These are phyloP conservation scores for Hypocreales sp. DNA, from an alignment of 2,329 filamentous ascomycete species.

Conservation along the genomic window DNA sequence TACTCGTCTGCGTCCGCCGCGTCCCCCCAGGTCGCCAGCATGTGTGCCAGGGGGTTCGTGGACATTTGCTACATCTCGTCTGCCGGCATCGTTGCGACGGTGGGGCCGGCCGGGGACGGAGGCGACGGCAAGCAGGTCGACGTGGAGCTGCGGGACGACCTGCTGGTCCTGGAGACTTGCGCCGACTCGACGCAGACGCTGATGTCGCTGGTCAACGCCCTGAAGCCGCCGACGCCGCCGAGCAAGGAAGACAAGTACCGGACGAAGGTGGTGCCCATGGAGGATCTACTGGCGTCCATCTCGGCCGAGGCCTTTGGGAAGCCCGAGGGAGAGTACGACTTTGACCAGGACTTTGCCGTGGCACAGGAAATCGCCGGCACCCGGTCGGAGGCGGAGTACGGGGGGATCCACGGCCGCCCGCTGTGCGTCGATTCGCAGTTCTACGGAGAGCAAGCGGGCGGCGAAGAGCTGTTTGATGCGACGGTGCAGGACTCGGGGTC, in stretches of 20 bases:
- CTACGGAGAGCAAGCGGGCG: conserved; percentile 25
- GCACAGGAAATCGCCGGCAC: conserved; percentile 30
- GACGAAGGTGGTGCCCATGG: conserved; percentile 70
- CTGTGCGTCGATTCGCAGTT: conserved; percentile 28
- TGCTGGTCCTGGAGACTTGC: conserved; percentile 86
- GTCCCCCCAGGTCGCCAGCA: conserved; percentile 35
- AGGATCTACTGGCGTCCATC: conserved; percentile 82
- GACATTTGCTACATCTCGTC: conserved; percentile 78
- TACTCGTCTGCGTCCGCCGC: conserved; percentile 14
- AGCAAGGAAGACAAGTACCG: conserved; percentile 74
- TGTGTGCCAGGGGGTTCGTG: conserved; percentile 60
- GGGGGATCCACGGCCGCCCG: conserved; percentile 13
- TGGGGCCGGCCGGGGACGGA: conserved; percentile 25
- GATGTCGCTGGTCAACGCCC: conserved; percentile 59
- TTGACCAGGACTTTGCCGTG: conserved; percentile 46
- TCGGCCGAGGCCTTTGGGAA: conserved; percentile 67
- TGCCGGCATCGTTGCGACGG: conserved; percentile 50
- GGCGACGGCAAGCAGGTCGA: conserved; percentile 47
- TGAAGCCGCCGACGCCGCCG: conserved; percentile 71
- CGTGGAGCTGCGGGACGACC: conserved; percentile 68
- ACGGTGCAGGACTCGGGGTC: conserved; percentile 17
- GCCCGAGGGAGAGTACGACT: conserved; percentile 44
- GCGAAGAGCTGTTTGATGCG: conserved; percentile 33
- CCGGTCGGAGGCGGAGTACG: conserved; percentile 14
- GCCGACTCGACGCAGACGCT: conserved; percentile 94